These are phyloP conservation scores for Mortierella sp. DNA, from an alignment of 371 early-diverging fungal genomes.

Conservation along the genomic window DNA sequence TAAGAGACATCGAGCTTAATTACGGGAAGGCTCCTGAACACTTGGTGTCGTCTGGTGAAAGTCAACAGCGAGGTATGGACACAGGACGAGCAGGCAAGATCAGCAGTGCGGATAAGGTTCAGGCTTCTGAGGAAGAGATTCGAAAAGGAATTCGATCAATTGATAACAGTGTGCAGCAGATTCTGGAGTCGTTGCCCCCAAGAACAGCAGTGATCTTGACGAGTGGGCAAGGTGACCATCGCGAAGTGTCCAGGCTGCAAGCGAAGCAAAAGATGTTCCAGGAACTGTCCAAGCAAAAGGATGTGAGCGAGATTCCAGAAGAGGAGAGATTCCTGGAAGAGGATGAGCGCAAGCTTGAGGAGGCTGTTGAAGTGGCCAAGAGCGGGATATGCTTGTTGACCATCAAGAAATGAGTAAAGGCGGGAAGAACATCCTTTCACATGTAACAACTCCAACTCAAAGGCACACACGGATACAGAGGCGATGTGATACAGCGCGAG, in stretches of 20 bases:
- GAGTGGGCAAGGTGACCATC: conserved; percentile 63
- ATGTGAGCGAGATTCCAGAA: conserved; percentile 21
- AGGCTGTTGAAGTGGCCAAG: conserved; percentile 39
- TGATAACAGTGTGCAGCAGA: conserved; percentile 55
- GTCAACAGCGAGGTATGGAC: conserved; percentile 18
- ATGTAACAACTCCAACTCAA: too few species aligned
- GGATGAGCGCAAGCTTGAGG: conserved; percentile 19
- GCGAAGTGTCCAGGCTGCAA: conserved; percentile 51
- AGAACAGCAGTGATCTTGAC: conserved; percentile 60
- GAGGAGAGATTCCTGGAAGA: conserved; percentile 23
- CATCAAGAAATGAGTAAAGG: too few species aligned
- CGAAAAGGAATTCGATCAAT: conserved; percentile 21
- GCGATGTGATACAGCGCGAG: too few species aligned
- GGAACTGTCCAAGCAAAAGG: conserved; percentile 24
- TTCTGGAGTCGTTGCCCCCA: conserved; percentile 57
- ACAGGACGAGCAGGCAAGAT: conserved; percentile 27
- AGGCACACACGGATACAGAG: too few species aligned
- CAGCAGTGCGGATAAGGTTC: conserved; percentile 39
- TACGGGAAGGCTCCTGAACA: conserved; percentile 40
- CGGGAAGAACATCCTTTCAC: too few species aligned
- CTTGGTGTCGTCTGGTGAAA: conserved; percentile 5
- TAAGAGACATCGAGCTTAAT: conserved; percentile 52
- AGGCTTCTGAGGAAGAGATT: conserved; percentile 42
- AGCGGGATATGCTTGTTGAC: conserved; percentile 41
- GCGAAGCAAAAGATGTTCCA: conserved; percentile 23